Conservation (phyloP, 2,329 filamentous ascomycete species). For the Ophiostoma ips region DNA sequence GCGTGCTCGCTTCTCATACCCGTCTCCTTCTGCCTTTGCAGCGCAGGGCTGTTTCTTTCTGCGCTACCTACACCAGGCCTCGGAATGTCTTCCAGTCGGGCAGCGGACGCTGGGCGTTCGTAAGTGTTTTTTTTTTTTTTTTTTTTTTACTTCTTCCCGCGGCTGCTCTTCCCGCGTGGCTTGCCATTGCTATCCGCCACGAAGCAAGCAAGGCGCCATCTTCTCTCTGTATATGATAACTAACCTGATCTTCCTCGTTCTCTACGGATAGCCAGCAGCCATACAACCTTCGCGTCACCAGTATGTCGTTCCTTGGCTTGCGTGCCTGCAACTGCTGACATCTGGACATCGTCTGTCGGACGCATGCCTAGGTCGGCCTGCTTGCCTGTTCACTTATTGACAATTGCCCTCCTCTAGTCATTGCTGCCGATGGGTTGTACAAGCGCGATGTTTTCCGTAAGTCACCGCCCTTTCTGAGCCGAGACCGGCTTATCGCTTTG, state of each 20-base stretch:
- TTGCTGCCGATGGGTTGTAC: constrained; percentile 95
- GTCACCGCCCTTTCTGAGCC: constrained; percentile 25
- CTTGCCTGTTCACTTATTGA: background rate
- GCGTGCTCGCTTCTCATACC: background rate
- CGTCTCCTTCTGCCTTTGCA: background rate
- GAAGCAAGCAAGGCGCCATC: background rate
- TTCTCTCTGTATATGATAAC: background rate
- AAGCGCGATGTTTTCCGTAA: constrained; percentile 98
- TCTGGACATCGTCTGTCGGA: background rate
- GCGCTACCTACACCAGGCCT: background rate
- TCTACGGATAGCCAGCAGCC: background rate
- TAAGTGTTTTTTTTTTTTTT: background rate
- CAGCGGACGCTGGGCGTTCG: background rate
- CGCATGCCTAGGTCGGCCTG: background rate
- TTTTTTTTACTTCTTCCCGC: background rate
- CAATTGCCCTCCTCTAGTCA: constrained; percentile 47
- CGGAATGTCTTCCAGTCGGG: constrained; percentile 5
- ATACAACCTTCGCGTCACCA: constrained; percentile 76
- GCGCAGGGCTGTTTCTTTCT: background rate
- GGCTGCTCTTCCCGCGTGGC: background rate
- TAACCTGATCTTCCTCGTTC: background rate
- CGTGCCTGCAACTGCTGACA: background rate
- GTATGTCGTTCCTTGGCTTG: constrained; percentile 35
- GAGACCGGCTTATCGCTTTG: background rate
- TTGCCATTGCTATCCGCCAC: background rate